These are phyloP conservation scores for Dichotomopilus funicola DNA, from an alignment of 2,329 filamentous ascomycete genomes.

Conservation along the genomic window DNA sequence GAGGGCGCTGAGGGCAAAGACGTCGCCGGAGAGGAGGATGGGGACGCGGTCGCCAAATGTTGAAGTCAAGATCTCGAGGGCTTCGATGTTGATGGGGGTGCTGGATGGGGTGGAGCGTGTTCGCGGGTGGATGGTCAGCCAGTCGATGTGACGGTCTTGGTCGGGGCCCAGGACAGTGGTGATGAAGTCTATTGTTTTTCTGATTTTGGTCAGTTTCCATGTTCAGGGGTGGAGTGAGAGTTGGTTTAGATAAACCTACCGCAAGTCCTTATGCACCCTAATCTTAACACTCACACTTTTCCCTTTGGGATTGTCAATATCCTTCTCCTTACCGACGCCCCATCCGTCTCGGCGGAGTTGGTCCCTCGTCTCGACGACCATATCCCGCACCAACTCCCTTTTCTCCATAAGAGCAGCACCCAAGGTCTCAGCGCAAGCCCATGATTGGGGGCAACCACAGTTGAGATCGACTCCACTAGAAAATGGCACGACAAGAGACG, in stretches of 20 bases:
- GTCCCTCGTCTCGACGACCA: slow-evolving; percentile 52
- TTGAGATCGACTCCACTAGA: slow-evolving; percentile 63
- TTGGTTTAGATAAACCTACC: slow-evolving; percentile 29
- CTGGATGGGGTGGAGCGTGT: slow-evolving; percentile 54
- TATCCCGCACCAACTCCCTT: slow-evolving; percentile 58
- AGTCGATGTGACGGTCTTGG: slow-evolving; percentile 52
- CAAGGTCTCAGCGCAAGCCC: slow-evolving; percentile 62
- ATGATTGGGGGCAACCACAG: slow-evolving; percentile 67
- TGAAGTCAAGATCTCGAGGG: slow-evolving; percentile 49
- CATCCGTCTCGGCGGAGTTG: slow-evolving; percentile 48
- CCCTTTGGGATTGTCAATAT: slow-evolving; percentile 39
- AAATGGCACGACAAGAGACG: slow-evolving; percentile 54
- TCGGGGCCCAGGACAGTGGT: slow-evolving; percentile 52
- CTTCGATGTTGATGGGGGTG: slow-evolving; percentile 54
- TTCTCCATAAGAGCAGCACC: slow-evolving; percentile 64
- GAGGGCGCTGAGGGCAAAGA: slow-evolving; percentile 50
- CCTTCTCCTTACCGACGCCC: slow-evolving; percentile 39
- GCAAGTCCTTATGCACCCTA: slow-evolving; percentile 57
- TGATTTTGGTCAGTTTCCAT: slow-evolving; percentile 18
- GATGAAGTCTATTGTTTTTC: slow-evolving; percentile 55
- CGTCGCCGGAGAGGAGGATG: slow-evolving; percentile 62
- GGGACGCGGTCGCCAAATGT: slow-evolving; percentile 51
- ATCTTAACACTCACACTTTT: slow-evolving; percentile 65
- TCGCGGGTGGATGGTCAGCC: slow-evolving; percentile 65
- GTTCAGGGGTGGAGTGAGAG: not conserved